A percentile compares a stretch with the other conserved stretches of the same genome.
Evolutionary conservation across 2,329 filamentous ascomycete genomes (phyloP).

Genomic region (Pezicula carpinea): DNA sequence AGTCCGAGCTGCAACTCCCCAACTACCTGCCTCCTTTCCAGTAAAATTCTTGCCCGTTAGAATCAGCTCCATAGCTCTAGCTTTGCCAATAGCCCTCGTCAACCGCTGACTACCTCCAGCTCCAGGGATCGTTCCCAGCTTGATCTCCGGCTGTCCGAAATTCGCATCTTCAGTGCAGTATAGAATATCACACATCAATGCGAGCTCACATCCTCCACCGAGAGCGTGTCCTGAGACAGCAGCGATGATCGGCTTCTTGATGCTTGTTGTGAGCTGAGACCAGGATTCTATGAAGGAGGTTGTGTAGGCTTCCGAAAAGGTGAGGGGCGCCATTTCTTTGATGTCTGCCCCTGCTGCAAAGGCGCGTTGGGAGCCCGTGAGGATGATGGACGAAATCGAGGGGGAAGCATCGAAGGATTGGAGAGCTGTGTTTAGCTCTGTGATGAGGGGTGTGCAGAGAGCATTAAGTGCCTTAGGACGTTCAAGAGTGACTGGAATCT

Average conservation of each 20-base stretch:
- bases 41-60: conserved; percentile 80
- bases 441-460: conserved; percentile 83
- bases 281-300: conserved; percentile 92
- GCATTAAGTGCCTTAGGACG: conserved; percentile 95
- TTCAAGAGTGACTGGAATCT: conserved; percentile 73
- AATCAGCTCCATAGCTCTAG: conserved; percentile 86
- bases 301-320: conserved; percentile 82
- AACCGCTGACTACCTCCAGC: conserved; percentile 88
- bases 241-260: conserved; percentile 92
- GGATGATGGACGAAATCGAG: conserved; percentile 68
- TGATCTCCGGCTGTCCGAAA: conserved; percentile 97
- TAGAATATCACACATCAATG: conserved; percentile 94
- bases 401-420: conserved; percentile 64
- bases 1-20: conserved; percentile 82
- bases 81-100: conserved; percentile 77
- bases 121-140: conserved; percentile 86
- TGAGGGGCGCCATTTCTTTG: conserved; percentile 95
- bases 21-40: conserved; percentile 78
- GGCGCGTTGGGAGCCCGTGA: conserved; percentile 85
- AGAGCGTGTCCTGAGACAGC: conserved; percentile 94
- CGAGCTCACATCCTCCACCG: conserved; percentile 92
- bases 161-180: conserved; percentile 84
- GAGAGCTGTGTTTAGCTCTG: conserved; percentile 80
- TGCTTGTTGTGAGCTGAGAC: conserved; percentile 75
- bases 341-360: conserved; percentile 97